phyloP scores from a whole-genome alignment of 2,329 filamentous ascomycete species.

The Lasiodiplodia sp. region DNA sequence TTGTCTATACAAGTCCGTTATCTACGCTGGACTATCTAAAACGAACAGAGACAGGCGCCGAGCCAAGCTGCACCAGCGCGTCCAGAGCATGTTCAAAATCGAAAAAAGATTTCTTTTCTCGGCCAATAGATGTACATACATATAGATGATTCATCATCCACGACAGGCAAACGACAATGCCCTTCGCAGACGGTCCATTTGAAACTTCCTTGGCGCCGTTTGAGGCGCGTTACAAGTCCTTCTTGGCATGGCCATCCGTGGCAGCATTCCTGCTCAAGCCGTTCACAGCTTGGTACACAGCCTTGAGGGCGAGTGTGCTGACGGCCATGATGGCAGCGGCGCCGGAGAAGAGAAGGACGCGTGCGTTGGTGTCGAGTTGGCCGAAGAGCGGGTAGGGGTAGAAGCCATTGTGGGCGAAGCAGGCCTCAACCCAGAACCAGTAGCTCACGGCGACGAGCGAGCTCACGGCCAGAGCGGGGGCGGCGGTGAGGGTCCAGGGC shows the following conservation, averaged over 20 bases:
- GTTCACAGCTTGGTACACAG: constrained; percentile 72
- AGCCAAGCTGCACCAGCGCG: not conserved
- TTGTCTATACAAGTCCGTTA: not conserved
- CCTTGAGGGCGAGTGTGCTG: constrained; percentile 40
- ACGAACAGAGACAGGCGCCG: not conserved
- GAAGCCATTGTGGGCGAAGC: constrained; percentile 71
- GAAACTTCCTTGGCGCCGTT: not conserved
- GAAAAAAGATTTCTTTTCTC: not conserved
- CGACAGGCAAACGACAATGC: not conserved
- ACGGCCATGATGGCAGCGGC: constrained; percentile 22
- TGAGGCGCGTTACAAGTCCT: not conserved
- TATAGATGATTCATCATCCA: not conserved
- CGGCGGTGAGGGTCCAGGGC: constrained; percentile 71
- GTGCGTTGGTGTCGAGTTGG: constrained; percentile 69
- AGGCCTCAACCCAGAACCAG: constrained; percentile 80
- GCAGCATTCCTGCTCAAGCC: constrained; percentile 44
- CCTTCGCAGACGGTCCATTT: too few relatives aligned
- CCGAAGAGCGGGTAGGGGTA: constrained; percentile 90
- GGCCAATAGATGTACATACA: not conserved
- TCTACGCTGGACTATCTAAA: not conserved
- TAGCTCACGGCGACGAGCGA: constrained; percentile 69
- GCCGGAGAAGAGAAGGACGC: constrained; percentile 70
- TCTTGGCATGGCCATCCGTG: constrained; percentile 1
- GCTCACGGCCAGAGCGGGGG: constrained; percentile 66
- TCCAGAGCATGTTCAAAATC: not conserved